Evolutionary conservation across 2,329 filamentous ascomycete species (phyloP).

Genomic region (Pseudocercospora pini-densiflorae): DNA sequence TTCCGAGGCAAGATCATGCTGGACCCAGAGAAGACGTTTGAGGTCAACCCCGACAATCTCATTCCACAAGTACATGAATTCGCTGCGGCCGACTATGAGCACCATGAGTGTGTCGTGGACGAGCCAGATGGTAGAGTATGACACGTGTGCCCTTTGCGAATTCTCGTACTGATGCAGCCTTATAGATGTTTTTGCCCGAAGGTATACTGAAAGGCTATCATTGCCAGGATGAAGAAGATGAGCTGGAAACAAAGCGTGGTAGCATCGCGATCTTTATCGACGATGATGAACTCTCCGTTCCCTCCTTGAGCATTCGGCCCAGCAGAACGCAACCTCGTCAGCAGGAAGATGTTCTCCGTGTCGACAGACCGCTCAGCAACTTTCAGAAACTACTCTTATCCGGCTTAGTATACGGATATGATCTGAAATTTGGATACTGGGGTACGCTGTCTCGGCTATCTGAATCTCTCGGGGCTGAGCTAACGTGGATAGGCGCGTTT

Average conservation of each 20-base stretch:
- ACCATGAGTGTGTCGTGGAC: neutral
- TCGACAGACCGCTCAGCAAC: neutral
- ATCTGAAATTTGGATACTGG: neutral
- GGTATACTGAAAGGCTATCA: neutral
- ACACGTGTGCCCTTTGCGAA: neutral
- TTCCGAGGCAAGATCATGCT: constrained; percentile 14
- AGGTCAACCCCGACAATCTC: constrained; percentile 4
- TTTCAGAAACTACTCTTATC: constrained; percentile 9
- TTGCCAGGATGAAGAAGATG: neutral
- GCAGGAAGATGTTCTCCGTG: neutral
- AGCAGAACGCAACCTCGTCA: neutral
- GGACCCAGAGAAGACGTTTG: constrained; percentile 9
- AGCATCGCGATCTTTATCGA: neutral
- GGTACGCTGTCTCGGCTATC: neutral
- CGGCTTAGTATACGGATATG: neutral
- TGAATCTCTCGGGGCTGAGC: neutral
- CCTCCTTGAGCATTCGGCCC: too few relatives aligned
- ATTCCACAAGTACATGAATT: neutral
- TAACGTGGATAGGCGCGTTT: constrained; percentile 5
- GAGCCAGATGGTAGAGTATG: neutral
- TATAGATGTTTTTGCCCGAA: neutral
- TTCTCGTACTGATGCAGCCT: neutral
- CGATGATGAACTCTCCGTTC: too few relatives aligned
- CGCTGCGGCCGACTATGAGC: neutral
- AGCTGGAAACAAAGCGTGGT: neutral